A percentile compares a stretch with the other conserved stretches of the same genome.
Conservation (phyloP, 371 early-diverging fungal genomes). For the Dichotomocladium elegans region DNA sequence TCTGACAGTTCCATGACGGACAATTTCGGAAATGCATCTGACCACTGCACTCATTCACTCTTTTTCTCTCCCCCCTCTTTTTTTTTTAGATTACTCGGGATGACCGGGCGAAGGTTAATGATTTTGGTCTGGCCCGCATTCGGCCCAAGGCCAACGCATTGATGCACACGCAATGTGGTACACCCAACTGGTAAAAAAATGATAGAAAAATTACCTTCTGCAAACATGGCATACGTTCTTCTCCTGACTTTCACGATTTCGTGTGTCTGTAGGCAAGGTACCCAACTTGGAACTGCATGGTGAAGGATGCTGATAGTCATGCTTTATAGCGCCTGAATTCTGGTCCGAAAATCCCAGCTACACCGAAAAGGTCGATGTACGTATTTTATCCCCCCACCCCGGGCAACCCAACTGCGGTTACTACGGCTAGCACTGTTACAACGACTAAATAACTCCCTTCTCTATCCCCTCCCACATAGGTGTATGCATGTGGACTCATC, state of each 20-base stretch:
- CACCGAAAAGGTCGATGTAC: conserved; percentile 62
- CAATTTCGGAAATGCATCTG: no score
- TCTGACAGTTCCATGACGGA: no score
- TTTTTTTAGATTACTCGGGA: conserved; percentile 51
- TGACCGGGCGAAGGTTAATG: conserved; percentile 74
- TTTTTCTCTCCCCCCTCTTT: no score
- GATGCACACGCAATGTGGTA: conserved; percentile 74
- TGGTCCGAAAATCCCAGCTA: conserved; percentile 71
- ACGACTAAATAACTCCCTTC: neutral
- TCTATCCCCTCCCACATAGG: conserved; percentile 8
- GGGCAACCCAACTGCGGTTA: no score
- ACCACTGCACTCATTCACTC: no score
- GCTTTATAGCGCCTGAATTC: conserved; percentile 64
- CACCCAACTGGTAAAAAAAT: conserved; percentile 69
- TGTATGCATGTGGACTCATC: conserved; percentile 75
- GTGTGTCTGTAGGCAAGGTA: neutral
- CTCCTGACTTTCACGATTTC: neutral
- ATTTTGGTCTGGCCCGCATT: conserved; percentile 78
- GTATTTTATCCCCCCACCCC: neutral
- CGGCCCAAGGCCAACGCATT: conserved; percentile 62
- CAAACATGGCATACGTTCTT: neutral
- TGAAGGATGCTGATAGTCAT: neutral
- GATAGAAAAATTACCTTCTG: neutral
- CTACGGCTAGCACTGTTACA: no score
- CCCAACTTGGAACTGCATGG: neutral